These are phyloP conservation scores for Cronartium quercuum DNA, from an alignment of 1,284 basidiomycete genomes.

Conservation along the genomic window DNA sequence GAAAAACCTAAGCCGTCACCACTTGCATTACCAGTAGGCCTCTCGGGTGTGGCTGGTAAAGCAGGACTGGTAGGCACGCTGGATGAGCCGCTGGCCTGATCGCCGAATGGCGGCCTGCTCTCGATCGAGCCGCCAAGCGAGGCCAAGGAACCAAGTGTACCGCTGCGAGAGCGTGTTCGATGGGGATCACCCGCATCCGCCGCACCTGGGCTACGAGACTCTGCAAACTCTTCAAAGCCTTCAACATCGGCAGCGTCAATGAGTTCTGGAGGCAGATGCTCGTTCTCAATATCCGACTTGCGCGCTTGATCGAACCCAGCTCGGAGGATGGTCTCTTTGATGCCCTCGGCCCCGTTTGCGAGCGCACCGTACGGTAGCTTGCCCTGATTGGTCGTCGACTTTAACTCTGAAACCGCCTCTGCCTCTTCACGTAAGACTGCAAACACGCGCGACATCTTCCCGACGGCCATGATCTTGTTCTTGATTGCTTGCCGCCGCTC, in stretches of 20 bases:
- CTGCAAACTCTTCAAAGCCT: conserved; percentile 42
- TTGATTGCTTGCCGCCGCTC: conserved; percentile 81
- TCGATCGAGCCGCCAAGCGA: conserved; percentile 12
- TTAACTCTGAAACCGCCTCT: conserved; percentile 93
- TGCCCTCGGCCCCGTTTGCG: conserved; percentile 83
- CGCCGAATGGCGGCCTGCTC: conserved; percentile 27
- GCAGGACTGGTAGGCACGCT: conserved; percentile 21
- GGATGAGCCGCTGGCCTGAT: conserved; percentile 8
- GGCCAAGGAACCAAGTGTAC: conserved; percentile 25
- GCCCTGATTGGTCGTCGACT: conserved; percentile 71
- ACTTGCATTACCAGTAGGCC: background rate
- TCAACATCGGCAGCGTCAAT: conserved; percentile 67
- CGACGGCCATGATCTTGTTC: conserved; percentile 98
- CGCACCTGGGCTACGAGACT: conserved; percentile 35
- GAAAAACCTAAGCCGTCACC: conserved; percentile 26
- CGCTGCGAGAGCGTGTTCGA: conserved; percentile 27
- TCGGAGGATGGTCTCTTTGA: conserved; percentile 78
- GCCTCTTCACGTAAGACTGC: conserved; percentile 95
- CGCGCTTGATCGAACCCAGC: conserved; percentile 88
- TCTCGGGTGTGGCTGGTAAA: conserved; percentile 17
- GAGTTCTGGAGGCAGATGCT: conserved; percentile 87
- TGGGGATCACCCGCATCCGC: conserved; percentile 32
- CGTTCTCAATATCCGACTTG: conserved; percentile 98
- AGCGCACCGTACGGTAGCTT: conserved; percentile 80
- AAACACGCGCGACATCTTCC: conserved; percentile 92